Evolutionary conservation across 1,284 basidiomycete species (phyloP).

Genomic region (Fistulinella cinereoalba): DNA sequence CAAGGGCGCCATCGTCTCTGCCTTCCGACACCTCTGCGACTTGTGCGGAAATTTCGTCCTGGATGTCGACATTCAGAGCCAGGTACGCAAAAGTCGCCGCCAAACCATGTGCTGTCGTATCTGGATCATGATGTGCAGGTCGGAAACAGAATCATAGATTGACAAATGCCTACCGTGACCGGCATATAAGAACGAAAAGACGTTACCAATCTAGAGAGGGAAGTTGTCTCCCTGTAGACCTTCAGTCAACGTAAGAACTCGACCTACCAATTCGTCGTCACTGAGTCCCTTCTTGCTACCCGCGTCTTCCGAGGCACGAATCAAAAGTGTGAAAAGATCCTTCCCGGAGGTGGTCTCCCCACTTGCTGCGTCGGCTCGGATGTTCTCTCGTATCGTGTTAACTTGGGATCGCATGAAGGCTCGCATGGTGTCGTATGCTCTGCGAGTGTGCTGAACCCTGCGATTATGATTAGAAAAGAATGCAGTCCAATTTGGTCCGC

Average conservation of each 20-base stretch:
- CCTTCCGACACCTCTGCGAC: constrained; percentile 38
- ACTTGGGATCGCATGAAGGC: constrained; percentile 43
- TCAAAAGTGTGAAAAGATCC: constrained; percentile 49
- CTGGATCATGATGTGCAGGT: constrained; percentile 24
- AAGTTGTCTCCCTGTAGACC: background rate
- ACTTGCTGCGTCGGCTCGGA: constrained; percentile 21
- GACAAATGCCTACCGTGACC: constrained; percentile 45
- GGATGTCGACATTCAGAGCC: constrained; percentile 42
- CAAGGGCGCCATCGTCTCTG: constrained; percentile 40
- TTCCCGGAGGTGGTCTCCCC: constrained; percentile 13
- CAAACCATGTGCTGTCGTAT: constrained; percentile 51
- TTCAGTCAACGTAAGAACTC: background rate
- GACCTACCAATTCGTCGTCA: constrained; percentile 47
- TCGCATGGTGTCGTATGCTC: constrained; percentile 27
- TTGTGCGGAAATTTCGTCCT: constrained; percentile 46
- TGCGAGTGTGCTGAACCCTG: constrained; percentile 23
- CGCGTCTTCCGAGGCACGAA: constrained; percentile 46
- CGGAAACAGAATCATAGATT: background rate
- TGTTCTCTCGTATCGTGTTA: constrained; percentile 35
- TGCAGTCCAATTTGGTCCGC: background rate
- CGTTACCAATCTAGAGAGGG: constrained; percentile 45
- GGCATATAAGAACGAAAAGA: constrained; percentile 51
- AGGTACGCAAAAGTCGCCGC: constrained; percentile 42
- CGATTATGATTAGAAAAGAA: constrained; percentile 1
- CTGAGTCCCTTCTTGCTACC: constrained; percentile 42